Evolutionary conservation across 2,329 filamentous ascomycete genomes (phyloP).

Genomic region (Diaporthe ampelina): DNA sequence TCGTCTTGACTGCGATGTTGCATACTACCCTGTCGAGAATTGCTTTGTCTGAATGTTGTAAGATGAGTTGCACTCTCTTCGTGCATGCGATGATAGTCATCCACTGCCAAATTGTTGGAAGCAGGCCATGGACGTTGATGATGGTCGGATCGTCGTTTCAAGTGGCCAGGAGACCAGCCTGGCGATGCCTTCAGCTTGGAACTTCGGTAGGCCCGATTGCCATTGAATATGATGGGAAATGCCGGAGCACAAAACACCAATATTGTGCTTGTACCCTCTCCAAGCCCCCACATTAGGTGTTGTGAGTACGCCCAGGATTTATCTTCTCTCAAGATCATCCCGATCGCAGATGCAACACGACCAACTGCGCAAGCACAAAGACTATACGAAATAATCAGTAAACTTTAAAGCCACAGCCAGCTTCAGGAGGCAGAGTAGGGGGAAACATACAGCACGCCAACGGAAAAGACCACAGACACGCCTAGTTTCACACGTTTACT

Average conservation of each 20-base stretch:
- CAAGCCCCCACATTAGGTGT: slow-evolving; percentile 3
- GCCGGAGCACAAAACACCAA: slow-evolving; percentile 7
- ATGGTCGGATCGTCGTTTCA: not conserved
- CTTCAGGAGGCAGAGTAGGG: no score
- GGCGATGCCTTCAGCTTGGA: not conserved
- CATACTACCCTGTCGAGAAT: no score
- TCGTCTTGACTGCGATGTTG: not conserved
- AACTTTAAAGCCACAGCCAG: rapidly evolving
- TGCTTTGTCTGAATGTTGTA: not conserved
- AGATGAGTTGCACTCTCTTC: not conserved
- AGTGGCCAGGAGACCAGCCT: not conserved
- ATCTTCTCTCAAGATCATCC: not conserved
- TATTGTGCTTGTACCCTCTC: not conserved
- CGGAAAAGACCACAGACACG: not conserved
- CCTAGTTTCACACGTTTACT: not conserved
- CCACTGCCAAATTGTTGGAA: not conserved
- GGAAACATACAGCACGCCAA: not conserved
- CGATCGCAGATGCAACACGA: not conserved
- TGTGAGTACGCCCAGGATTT: not conserved
- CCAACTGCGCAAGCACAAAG: slow-evolving; percentile 14
- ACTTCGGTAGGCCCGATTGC: not conserved
- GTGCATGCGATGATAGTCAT: not conserved
- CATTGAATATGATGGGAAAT: not conserved
- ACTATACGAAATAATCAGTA: not conserved
- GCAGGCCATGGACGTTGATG: slow-evolving; percentile 7